Conservation (phyloP, 2,329 filamentous ascomycete genomes). For the Cephalotrichum gorgonifer region DNA sequence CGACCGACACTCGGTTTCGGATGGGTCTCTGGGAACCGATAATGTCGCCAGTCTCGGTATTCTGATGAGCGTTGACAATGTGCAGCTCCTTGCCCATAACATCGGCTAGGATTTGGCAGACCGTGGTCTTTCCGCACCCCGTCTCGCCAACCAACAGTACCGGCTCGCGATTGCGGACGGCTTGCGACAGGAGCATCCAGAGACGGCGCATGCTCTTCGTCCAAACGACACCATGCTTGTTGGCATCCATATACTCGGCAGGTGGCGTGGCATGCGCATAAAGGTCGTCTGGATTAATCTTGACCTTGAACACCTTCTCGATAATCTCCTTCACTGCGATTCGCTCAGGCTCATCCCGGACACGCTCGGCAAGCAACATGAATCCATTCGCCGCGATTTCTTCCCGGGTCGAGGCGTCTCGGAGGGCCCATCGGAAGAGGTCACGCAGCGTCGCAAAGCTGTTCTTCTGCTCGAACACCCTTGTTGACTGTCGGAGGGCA, state of each 20-base stretch:
- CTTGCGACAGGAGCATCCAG: slow-evolving; percentile 79
- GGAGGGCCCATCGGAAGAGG: slow-evolving; percentile 87
- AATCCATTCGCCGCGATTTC: slow-evolving; percentile 88
- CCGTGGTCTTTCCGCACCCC: slow-evolving; percentile 94
- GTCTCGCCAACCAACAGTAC: slow-evolving; percentile 93
- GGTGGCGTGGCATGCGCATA: slow-evolving; percentile 55
- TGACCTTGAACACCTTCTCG: slow-evolving; percentile 81
- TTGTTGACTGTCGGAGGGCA: slow-evolving; percentile 74
- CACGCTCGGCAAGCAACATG: slow-evolving; percentile 90
- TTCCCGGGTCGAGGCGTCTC: slow-evolving; percentile 74
- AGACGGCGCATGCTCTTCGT: slow-evolving; percentile 88
- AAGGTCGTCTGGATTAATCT: slow-evolving; percentile 61
- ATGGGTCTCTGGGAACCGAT: slow-evolving; percentile 92
- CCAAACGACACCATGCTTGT: slow-evolving; percentile 70
- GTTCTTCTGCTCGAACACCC: slow-evolving; percentile 93
- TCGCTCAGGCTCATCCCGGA: slow-evolving; percentile 83
- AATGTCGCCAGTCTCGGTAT: slow-evolving; percentile 92
- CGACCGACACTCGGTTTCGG: slow-evolving; percentile 67
- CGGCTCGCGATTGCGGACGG: slow-evolving; percentile 82
- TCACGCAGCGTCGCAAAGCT: slow-evolving; percentile 95
- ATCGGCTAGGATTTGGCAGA: slow-evolving; percentile 85
- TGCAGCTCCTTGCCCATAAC: slow-evolving; percentile 66
- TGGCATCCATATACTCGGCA: slow-evolving; percentile 35
- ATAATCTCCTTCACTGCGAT: slow-evolving; percentile 77
- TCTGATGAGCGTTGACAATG: slow-evolving; percentile 95